Evolutionary conservation across 2,329 filamentous ascomycete species (phyloP).

Genomic region (Nakataea oryzae): DNA sequence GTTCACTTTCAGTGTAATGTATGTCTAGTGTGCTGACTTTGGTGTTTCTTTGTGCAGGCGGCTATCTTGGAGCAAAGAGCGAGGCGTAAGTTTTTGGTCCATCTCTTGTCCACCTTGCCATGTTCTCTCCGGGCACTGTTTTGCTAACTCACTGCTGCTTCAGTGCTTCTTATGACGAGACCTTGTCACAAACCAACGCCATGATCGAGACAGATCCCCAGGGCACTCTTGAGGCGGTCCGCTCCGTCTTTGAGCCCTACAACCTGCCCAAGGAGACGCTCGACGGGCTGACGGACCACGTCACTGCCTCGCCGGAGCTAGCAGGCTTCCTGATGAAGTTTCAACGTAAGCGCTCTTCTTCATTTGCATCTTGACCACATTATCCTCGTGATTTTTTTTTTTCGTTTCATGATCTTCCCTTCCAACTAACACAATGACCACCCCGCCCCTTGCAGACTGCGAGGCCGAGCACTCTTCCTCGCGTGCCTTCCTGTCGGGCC

Average conservation of each 20-base stretch:
- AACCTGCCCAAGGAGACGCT: conserved; percentile 26
- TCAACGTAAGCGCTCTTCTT: conserved; percentile 23
- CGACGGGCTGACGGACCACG: conserved; percentile 29
- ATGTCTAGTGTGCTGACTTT: not conserved
- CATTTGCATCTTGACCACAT: not conserved
- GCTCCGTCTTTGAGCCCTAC: conserved; percentile 29
- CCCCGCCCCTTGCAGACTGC: conserved; percentile 1
- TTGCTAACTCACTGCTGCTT: conserved; percentile 3
- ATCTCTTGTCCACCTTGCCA: not conserved
- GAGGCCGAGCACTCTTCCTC: conserved; percentile 28
- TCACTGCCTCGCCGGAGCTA: conserved; percentile 34
- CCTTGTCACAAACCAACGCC: conserved; percentile 26
- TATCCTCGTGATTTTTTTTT: not conserved
- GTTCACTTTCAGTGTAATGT: not conserved
- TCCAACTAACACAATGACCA: not conserved
- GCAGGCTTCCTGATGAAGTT: conserved; percentile 46
- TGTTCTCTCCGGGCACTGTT: not conserved
- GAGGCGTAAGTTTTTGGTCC: conserved; percentile 20
- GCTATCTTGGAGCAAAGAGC: conserved; percentile 54
- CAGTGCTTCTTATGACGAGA: conserved; percentile 34
- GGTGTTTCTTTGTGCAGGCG: conserved; percentile 21
- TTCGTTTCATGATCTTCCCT: not conserved
- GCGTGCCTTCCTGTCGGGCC: conserved; percentile 39
- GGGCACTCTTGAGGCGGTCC: conserved; percentile 29
- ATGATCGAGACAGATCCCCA: conserved; percentile 23